Evolutionary conservation across 306 rosid species (phyloP), one percentile per base, ranked within the genome.

Genomic region (Gastrolobium villosum): DNA sequence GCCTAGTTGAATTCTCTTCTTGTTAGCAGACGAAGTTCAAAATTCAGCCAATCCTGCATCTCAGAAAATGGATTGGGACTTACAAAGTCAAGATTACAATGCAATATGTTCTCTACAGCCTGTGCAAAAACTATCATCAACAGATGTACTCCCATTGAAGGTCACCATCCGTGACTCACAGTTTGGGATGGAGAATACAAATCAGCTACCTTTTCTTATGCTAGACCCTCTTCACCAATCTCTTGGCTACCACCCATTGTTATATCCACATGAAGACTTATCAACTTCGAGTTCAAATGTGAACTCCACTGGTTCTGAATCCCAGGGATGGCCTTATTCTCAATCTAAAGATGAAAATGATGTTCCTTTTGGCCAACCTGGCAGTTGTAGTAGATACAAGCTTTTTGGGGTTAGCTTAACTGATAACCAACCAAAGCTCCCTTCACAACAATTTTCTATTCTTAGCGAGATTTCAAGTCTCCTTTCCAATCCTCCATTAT

Each of bases 1-100:
- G 60, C 55, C 40, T 72, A 50, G 74, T 74, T 59, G 70, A 80
- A 26, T 39, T 72, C 34, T 53, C 41, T 46, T 55, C 8, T 48
- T 63, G 65, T 50, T 57, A 31, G 67, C 67, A 85, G 86, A 68
- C 64, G 43, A 43, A 8, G 40, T 40, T 73, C 74, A 41, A 31
- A 71, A 71, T 81, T 74, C 86, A 39, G 80, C 49, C 69, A 54
- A 53, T 41, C 15, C 7, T 65, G 66, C 61, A 14, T 53, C 84
- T 74, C 83, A 35, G 45, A 77, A 76, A 61, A 37, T 32, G 66
- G 65, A 57, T 45, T 60, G 54, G 89, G 89, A 80, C 89, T 87
- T 90, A 72, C 93, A 87, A 85, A 90, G 89, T 85, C 89, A 91
- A 88, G 90, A 87, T 75, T 70, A 53, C 63, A 84, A 73, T 34